These are phyloP conservation scores for Leccinum uliginosum DNA, from an alignment of 768 basidiomycete genomes.

Conservation along the genomic window DNA sequence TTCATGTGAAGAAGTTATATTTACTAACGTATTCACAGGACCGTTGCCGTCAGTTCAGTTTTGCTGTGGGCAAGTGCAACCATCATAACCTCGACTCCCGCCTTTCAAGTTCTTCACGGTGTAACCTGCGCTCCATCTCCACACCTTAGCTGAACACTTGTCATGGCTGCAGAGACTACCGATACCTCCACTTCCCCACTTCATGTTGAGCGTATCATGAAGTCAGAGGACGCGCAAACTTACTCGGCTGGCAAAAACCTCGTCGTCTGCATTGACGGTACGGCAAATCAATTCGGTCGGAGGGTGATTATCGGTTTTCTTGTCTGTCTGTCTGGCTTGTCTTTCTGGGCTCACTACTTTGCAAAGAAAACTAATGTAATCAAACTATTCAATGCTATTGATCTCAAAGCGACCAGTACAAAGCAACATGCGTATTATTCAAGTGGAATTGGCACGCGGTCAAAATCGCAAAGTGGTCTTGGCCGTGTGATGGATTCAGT, in stretches of 20 bases:
- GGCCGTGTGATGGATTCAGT: neutral
- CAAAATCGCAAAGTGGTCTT: constrained; percentile 18
- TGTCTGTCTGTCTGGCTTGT: neutral
- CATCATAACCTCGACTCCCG: neutral
- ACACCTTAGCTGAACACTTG: neutral
- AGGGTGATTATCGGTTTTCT: neutral
- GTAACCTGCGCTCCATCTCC: neutral
- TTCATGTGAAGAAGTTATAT: neutral
- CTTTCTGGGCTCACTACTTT: neutral
- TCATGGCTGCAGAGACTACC: neutral
- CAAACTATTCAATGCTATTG: constrained; percentile 3
- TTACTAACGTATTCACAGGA: neutral
- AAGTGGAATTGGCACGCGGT: constrained; percentile 33
- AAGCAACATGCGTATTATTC: constrained; percentile 31
- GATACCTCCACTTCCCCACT: neutral
- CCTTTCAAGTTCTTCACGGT: neutral
- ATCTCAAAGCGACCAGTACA: constrained; percentile 3
- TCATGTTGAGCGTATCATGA: neutral
- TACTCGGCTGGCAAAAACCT: constrained; percentile 12
- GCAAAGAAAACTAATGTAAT: neutral
- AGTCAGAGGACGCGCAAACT: neutral
- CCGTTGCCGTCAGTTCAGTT: neutral
- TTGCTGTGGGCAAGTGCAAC: neutral
- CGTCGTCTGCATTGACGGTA: neutral
- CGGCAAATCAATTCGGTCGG: neutral